Evolutionary conservation across 805 yeast genomes (phyloP), one percentile per base, ranked within the genome.

Genomic region (Saturnispora serradocipensis): DNA sequence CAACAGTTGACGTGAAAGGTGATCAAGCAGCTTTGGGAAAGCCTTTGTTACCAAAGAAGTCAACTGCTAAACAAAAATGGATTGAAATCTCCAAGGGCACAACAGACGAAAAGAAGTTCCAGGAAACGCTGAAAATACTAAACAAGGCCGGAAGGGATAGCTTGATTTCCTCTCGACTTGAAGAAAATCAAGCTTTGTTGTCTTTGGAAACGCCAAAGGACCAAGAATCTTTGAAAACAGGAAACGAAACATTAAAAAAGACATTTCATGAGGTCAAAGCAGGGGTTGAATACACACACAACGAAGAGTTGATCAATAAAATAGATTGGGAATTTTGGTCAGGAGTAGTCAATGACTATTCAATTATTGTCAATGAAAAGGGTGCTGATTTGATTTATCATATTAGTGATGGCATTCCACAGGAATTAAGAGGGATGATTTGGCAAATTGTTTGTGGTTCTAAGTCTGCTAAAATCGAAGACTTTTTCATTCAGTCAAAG

Each of bases 241-340:
- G 83, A 49, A 67, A 74, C n/a, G 66, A 67, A 47, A 67, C 71
- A 10, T 60, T 79, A 24, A 75, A 71, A 54, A 60, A 59, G 42
- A 69, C 71, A 2, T 70, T 77, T 60, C 72, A 73, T 52, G 78
- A 75, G 56, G 77, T 77, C 54, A 74, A 72, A 52, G 64, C 67
- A 25, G 77, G 80, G 8, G 74, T 76, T n/a, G 65, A 63, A 43
- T 67, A 68, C 13, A 65, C 72, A 30, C 64, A 69, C 40, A 61
- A 67, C 49, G 63, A 58, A 43, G 58, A 55, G 27, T 48, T 67
- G 25, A 59, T 68, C 10, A 49, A 62, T 54, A 70, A 75, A 25
- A 75, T 82, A 45, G 87, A 85, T 62, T 86, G 93, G 93, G 86
- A 85, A 44, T 86, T 88, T 64, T 91, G 98, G 98, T 77, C 90